These are phyloP conservation scores for Fusarium palustre DNA, from an alignment of 2,329 filamentous ascomycete species.

Conservation along the genomic window DNA sequence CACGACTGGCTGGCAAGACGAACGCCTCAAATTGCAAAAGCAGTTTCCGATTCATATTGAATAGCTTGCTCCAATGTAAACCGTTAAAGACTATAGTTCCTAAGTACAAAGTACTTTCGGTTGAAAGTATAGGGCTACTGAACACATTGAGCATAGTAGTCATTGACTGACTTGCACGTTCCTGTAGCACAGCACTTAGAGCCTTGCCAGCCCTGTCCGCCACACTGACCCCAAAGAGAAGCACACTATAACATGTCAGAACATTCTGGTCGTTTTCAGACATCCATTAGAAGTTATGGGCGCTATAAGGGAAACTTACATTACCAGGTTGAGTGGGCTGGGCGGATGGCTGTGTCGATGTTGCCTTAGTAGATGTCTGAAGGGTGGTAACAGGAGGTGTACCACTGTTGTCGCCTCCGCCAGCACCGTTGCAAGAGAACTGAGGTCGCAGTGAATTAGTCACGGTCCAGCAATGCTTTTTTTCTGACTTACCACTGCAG, in stretches of 20 bases:
- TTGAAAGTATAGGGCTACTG: background rate
- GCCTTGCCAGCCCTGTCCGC: background rate
- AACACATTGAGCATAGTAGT: conserved; percentile 16
- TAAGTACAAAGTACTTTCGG: background rate
- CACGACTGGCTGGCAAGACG: no score
- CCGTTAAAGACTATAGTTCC: fast-evolving
- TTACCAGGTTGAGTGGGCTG: background rate
- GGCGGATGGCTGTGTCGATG: conserved; percentile 10
- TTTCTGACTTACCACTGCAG: conserved; percentile 1
- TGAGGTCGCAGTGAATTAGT: background rate
- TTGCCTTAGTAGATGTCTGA: background rate
- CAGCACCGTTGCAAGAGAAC: conserved; percentile 20
- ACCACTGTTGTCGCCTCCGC: background rate
- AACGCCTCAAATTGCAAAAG: no score
- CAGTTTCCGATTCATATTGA: background rate
- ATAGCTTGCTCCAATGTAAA: background rate
- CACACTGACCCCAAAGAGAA: conserved; percentile 10
- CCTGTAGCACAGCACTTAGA: conserved; percentile 21
- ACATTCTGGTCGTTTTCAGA: fast-evolving
- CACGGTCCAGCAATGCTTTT: fast-evolving
- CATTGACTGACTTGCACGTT: conserved; percentile 6
- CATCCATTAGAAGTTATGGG: fast-evolving
- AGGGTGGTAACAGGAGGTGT: conserved; percentile 1
- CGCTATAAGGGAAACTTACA: background rate
- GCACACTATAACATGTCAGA: background rate